phyloP scores from a whole-genome alignment of 1,139 yeast genomes.

The Zygotorulaspora mrakii region DNA sequence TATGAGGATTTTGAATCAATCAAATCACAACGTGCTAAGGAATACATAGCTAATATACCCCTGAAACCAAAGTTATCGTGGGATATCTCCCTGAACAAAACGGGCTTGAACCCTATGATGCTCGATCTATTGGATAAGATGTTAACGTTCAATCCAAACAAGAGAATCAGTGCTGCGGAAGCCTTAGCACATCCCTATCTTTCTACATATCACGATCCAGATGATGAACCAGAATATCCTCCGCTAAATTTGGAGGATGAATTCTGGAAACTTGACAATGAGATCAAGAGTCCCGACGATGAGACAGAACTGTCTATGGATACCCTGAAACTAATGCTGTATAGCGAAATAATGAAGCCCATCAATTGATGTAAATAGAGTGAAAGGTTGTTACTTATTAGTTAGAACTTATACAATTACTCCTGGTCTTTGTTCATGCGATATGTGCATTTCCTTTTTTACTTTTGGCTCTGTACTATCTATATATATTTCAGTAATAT shows the following conservation, averaged over 20 bases:
- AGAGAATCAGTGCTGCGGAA: constrained; percentile 59
- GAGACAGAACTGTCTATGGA: constrained; percentile 35
- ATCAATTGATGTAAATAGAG: too few species aligned
- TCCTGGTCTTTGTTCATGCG: too few species aligned
- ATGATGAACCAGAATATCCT: constrained; percentile 62
- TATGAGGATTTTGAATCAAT: constrained; percentile 54
- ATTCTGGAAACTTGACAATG: constrained; percentile 61
- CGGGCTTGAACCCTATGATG: constrained; percentile 51
- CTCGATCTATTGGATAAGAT: constrained; percentile 58
- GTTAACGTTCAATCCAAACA: constrained; percentile 60
- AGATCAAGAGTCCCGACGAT: constrained; percentile 42
- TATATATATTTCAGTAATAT: too few species aligned
- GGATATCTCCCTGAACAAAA: constrained; percentile 41
- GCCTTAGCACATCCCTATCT: constrained; percentile 68
- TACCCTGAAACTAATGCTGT: constrained; percentile 47
- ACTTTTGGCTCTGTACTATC: too few species aligned
- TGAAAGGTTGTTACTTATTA: too few species aligned
- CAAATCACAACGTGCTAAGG: constrained; percentile 58
- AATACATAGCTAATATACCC: constrained; percentile 59
- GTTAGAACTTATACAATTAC: too few species aligned
- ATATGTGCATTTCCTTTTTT: too few species aligned
- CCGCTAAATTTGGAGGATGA: constrained; percentile 48
- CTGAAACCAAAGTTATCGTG: constrained; percentile 48
- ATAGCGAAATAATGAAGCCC: constrained; percentile 51
- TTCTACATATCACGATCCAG: constrained; percentile 62